These are phyloP conservation scores for Cryptosporidium tyzzeri DNA, from an alignment of 169 alveolate genomes.

Conservation along the genomic window DNA sequence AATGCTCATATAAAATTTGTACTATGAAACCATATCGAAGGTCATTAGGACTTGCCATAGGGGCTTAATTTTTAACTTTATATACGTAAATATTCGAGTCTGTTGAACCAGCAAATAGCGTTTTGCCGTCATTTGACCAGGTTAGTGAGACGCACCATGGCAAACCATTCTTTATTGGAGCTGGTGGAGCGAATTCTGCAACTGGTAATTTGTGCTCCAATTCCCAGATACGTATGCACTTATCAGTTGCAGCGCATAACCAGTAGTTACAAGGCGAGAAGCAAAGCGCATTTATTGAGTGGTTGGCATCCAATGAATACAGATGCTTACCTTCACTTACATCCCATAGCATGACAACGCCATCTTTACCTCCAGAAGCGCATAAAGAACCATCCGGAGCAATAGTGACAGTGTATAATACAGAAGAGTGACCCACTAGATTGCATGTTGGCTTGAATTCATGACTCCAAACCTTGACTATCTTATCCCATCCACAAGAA, in stretches of 20 bases:
- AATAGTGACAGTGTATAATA: slow-evolving; percentile 93
- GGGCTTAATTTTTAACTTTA: slow-evolving; percentile 59
- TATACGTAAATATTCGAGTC: slow-evolving; percentile 73
- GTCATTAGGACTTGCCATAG: slow-evolving; percentile 6
- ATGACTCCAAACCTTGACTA: slow-evolving; percentile 90
- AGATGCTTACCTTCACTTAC: slow-evolving; percentile 94
- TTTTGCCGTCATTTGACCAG: slow-evolving; percentile 94
- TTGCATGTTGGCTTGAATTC: slow-evolving; percentile 93
- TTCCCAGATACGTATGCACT: slow-evolving; percentile 93
- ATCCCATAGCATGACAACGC: slow-evolving; percentile 95
- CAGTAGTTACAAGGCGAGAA: slow-evolving; percentile 96
- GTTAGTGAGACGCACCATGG: slow-evolving; percentile 95
- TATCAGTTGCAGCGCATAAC: slow-evolving; percentile 96
- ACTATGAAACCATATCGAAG: neutral
- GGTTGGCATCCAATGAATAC: slow-evolving; percentile 92
- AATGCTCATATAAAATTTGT: neutral
- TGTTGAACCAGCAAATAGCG: slow-evolving; percentile 90
- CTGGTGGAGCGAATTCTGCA: slow-evolving; percentile 90
- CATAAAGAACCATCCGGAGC: slow-evolving; percentile 97
- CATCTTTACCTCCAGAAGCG: slow-evolving; percentile 99
- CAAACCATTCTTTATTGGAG: slow-evolving; percentile 90
- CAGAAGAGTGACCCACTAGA: slow-evolving; percentile 96
- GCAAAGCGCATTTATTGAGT: slow-evolving; percentile 93
- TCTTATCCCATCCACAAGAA: slow-evolving; percentile 97
- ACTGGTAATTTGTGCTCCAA: slow-evolving; percentile 93